A percentile compares a stretch with the other conserved stretches of the same genome.
Evolutionary conservation across 768 basidiomycete genomes (phyloP).

Genomic region (Psilocybe tampanensis): DNA sequence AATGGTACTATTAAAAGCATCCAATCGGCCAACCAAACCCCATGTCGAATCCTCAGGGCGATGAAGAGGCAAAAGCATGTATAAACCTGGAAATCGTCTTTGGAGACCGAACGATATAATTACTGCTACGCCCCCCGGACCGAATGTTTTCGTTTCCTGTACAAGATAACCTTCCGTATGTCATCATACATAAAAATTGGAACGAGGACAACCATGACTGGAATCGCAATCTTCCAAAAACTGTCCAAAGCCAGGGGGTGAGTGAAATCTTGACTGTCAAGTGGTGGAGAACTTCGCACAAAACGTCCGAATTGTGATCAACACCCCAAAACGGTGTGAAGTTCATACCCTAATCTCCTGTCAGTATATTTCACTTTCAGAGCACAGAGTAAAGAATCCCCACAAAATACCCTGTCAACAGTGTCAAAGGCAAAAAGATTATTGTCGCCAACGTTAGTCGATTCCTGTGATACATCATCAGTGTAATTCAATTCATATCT

Average conservation of each 20-base stretch:
- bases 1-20: background rate
- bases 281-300: constrained; percentile 37
- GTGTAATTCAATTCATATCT: background rate
- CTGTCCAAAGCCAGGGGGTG: constrained; percentile 29
- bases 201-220: constrained; percentile 58
- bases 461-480: constrained; percentile 55
- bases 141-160: constrained; percentile 38
- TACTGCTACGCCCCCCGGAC: background rate
- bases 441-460: constrained; percentile 69
- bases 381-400: constrained; percentile 26
- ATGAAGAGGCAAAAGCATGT: background rate
- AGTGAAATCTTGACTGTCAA: background rate
- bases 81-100: too few relatives aligned
- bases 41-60: too few relatives aligned
- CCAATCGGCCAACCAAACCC: background rate
- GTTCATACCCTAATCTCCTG: constrained; percentile 62
- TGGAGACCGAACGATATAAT: background rate
- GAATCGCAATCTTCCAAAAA: constrained; percentile 72
- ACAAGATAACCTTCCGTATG: constrained; percentile 46
- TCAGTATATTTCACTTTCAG: too few relatives aligned
- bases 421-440: constrained; percentile 69
- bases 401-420: constrained; percentile 77
- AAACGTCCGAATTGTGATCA: constrained; percentile 39
- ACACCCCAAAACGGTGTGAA: constrained; percentile 57
- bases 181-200: constrained; percentile 61